Base-by-base conservation (phyloP, 352 stramenopile genomes). In the Phytopythium kandeliae region DNA sequence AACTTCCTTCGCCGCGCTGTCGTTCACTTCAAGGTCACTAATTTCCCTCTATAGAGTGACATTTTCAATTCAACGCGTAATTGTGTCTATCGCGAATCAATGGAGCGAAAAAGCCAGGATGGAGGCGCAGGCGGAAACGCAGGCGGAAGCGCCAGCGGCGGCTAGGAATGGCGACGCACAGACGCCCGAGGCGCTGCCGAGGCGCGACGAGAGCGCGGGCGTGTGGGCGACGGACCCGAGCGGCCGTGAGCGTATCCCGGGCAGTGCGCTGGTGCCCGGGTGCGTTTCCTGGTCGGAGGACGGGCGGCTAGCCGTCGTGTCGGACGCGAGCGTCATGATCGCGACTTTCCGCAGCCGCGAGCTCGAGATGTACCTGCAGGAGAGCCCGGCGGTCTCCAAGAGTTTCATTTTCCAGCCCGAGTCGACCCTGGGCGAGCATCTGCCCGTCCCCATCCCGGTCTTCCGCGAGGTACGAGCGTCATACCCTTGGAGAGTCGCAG, bases 321-420 rank as follows among this genome's bases (percentile, higher is more conserved):
- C 77, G 12, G 79, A 93, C 54, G 60, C 78, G 6, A 89, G 65
- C 56, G 60, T 93, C n/a, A 55, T 91, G 25, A 80, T 93, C 54
- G 77, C 80, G 34, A 91, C 78, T 19, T 93, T 90, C 58, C 60
- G 74, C 50, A 90, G 73, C 52, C 78, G 76, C 35, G 79, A 93
- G 46, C 69, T 93, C 38, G 78, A 89, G 54, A 81, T 90, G 65
- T 93, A 85, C 56, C 67, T 91, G 58, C 78, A 86, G 43, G 63
- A 88, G 55, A 70, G 66, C n/a, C 79, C 83, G 5, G 71, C 74
- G 4, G 66, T 93, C 48, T 90, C 83, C 52, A 89, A 90, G 62
- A 85, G 77, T 68, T 89, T 89, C 46, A 71, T 93, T n/a, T 86
- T 89, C 40, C 56, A 84, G 48, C 75, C 79, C 0, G 67, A 83